Conservation (phyloP, 2,329 filamentous ascomycete genomes). For the Sclerotinia glacialis region DNA sequence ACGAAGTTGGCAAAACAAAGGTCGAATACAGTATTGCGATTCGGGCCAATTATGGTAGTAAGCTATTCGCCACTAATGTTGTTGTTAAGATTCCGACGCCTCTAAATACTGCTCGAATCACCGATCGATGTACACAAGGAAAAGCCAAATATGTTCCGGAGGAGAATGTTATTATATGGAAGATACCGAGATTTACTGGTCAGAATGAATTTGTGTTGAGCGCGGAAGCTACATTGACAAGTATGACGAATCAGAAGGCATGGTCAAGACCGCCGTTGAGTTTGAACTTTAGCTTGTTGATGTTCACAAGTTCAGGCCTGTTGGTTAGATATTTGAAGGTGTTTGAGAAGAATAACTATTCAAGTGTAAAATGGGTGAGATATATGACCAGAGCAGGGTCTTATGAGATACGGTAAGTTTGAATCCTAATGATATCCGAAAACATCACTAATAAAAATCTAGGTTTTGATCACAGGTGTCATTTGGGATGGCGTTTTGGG, state of each 20-base stretch:
- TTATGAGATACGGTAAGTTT: slow-evolving; percentile 84
- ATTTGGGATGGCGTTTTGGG: slow-evolving; percentile 20
- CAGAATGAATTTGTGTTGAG: slow-evolving; percentile 94
- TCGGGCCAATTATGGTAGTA: slow-evolving; percentile 92
- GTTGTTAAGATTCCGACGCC: slow-evolving; percentile 92
- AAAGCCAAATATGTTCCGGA: slow-evolving; percentile 98
- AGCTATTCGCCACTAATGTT: slow-evolving; percentile 96
- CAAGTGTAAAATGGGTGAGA: slow-evolving; percentile 96
- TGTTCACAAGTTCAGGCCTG: slow-evolving; percentile 95
- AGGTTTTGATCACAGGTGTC: slow-evolving; percentile 27
- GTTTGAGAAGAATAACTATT: slow-evolving; percentile 99
- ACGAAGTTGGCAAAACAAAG: slow-evolving; percentile 93
- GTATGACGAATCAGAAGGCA: slow-evolving; percentile 97
- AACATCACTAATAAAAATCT: slow-evolving; percentile 11
- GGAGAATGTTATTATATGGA: slow-evolving; percentile 98
- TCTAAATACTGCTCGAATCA: slow-evolving; percentile 92
- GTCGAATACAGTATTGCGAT: slow-evolving; percentile 98
- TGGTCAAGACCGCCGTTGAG: slow-evolving; percentile 93
- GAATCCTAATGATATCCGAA: not conserved
- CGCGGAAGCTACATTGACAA: slow-evolving; percentile 87
- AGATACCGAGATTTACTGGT: slow-evolving; percentile 97
- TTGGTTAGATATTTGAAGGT: slow-evolving; percentile 95
- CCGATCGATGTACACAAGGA: slow-evolving; percentile 87
- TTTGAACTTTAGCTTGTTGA: slow-evolving; percentile 87
- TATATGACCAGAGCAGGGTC: slow-evolving; percentile 98